These are phyloP conservation scores for Acer campestre DNA, from an alignment of 345 rosid species.

Conservation along the genomic window DNA sequence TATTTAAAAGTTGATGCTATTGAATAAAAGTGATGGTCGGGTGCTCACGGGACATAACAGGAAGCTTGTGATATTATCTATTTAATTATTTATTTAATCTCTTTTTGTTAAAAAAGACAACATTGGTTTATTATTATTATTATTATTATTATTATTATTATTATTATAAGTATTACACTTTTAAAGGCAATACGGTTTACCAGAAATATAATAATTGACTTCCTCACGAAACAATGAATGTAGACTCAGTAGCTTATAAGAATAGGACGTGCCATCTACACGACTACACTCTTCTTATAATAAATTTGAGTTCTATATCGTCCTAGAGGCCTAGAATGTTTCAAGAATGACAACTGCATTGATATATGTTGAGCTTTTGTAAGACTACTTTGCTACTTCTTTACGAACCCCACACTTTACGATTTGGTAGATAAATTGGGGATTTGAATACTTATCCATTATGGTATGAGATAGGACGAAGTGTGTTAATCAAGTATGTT, in stretches of 20 bases:
- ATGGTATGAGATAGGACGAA: too few relatives aligned
- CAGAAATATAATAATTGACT: background rate
- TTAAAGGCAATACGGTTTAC: background rate
- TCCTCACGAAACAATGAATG: background rate
- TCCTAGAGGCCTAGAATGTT: background rate
- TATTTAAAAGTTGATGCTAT: background rate
- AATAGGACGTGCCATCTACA: slow-evolving; percentile 17
- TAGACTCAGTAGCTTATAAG: background rate
- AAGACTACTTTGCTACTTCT: too few relatives aligned
- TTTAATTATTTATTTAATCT: too few relatives aligned
- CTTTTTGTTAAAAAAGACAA: background rate
- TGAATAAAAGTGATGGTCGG: slow-evolving; percentile 1
- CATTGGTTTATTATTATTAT: too few relatives aligned
- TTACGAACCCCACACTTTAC: too few relatives aligned
- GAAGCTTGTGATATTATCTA: background rate
- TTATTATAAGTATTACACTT: too few relatives aligned
- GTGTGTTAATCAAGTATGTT: too few relatives aligned
- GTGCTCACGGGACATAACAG: slow-evolving; percentile 9
- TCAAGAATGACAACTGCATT: background rate
- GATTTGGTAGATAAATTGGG: too few relatives aligned
- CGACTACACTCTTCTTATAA: background rate
- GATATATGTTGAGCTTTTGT: background rate
- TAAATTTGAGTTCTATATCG: background rate
- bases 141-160: too few relatives aligned
- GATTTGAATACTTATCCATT: too few relatives aligned